These are phyloP conservation scores for Venturiaceae sp. DNA, from an alignment of 2,329 filamentous ascomycete genomes.

Conservation along the genomic window DNA sequence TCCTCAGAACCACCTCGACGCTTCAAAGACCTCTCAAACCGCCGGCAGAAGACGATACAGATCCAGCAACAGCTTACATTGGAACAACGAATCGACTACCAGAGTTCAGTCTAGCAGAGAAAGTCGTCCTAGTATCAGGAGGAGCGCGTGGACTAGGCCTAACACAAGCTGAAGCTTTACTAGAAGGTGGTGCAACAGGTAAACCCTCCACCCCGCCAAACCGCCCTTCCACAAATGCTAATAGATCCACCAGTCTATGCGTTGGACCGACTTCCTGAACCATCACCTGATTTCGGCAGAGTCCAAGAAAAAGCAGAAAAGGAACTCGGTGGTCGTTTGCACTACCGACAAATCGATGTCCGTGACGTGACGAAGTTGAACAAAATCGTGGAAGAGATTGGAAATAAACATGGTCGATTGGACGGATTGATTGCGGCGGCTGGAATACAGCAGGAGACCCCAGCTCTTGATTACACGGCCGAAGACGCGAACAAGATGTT, in stretches of 20 bases:
- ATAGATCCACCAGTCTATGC: slow-evolving; percentile 22
- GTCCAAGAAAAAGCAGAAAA: slow-evolving; percentile 23
- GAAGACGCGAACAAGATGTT: slow-evolving; percentile 33
- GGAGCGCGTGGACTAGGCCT: slow-evolving; percentile 34
- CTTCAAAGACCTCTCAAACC: not conserved
- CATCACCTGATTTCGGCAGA: slow-evolving; percentile 31
- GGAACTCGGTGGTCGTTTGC: slow-evolving; percentile 29
- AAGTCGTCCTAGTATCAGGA: slow-evolving; percentile 78
- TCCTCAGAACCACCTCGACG: not conserved
- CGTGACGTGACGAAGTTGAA: slow-evolving; percentile 23
- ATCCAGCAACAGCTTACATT: not conserved
- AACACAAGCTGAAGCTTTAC: slow-evolving; percentile 35
- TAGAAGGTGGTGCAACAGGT: slow-evolving; percentile 39
- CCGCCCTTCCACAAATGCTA: not conserved
- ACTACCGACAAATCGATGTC: slow-evolving; percentile 39
- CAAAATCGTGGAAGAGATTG: slow-evolving; percentile 16
- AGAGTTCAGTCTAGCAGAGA: slow-evolving; percentile 57
- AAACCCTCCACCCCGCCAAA: not conserved
- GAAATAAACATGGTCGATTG: slow-evolving; percentile 13
- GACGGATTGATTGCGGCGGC: slow-evolving; percentile 22
- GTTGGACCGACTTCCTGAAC: slow-evolving; percentile 34
- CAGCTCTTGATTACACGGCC: slow-evolving; percentile 23
- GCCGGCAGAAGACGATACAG: not conserved
- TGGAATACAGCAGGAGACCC: slow-evolving; percentile 18
- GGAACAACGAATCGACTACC: slow-evolving; percentile 20